Percentiles rank a stretch among this genome's conserved stretches.
These are phyloP conservation scores for Teunomyces tritomae DNA, from an alignment of 805 yeast genomes.

Conservation along the genomic window DNA sequence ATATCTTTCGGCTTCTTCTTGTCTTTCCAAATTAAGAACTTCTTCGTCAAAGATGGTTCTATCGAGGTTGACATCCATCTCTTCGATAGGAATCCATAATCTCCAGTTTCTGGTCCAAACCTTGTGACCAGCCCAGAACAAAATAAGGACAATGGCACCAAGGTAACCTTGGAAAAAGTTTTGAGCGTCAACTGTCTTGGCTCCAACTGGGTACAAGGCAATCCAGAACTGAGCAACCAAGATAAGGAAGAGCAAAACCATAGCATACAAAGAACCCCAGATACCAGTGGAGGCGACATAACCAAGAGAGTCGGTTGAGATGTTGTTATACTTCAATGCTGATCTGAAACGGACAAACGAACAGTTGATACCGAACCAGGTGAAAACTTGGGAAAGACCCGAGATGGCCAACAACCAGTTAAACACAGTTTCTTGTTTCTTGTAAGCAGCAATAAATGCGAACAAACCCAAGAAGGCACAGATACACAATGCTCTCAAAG, in stretches of 20 bases:
- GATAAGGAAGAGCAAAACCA: constrained; percentile 30
- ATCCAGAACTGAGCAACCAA: constrained; percentile 45
- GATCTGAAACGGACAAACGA: constrained; percentile 41
- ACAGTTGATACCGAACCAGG: constrained; percentile 41
- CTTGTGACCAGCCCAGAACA: constrained; percentile 33
- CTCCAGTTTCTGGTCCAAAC: constrained; percentile 31
- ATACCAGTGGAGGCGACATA: constrained; percentile 40
- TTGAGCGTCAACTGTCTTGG: constrained; percentile 22
- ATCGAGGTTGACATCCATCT: constrained; percentile 30
- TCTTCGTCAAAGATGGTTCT: constrained; percentile 36
- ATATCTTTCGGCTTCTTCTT: constrained; percentile 13
- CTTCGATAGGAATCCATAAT: constrained; percentile 22
- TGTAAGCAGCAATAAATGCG: constrained; percentile 41
- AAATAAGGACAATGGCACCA: constrained; percentile 31
- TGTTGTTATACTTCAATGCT: constrained; percentile 32
- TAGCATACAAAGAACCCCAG: constrained; percentile 37
- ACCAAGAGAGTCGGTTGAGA: constrained; percentile 29
- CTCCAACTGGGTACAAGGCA: constrained; percentile 38
- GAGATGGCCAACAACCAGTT: constrained; percentile 42
- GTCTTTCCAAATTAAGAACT: constrained; percentile 28
- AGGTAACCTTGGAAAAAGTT: constrained; percentile 34
- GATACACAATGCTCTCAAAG: constrained; percentile 35
- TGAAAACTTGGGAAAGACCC: constrained; percentile 41
- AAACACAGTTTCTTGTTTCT: constrained; percentile 38
- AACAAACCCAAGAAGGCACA: constrained; percentile 36